Evolutionary conservation across 345 rosid species (phyloP).

Genomic region (Fremontodendron californicum): DNA sequence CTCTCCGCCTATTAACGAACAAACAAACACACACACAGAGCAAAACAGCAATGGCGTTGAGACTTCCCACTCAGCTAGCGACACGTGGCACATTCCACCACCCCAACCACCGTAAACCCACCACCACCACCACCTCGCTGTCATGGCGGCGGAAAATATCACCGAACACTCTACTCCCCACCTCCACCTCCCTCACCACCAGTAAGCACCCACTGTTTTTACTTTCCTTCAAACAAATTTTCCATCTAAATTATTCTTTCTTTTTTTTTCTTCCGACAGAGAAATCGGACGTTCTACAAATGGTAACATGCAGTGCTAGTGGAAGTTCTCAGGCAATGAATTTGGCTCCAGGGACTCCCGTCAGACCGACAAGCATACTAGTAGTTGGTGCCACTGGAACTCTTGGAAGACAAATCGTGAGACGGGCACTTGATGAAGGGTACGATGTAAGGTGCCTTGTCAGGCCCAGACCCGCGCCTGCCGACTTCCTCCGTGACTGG

Average conservation of each 20-base stretch:
- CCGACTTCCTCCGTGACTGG: slow-evolving; percentile 96
- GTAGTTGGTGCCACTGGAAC: slow-evolving; percentile 94
- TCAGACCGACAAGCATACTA: slow-evolving; percentile 70
- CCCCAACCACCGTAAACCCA: neutral
- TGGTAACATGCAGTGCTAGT: slow-evolving; percentile 33
- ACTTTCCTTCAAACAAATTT: neutral
- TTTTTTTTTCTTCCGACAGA: slow-evolving; percentile 9
- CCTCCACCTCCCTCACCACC: neutral
- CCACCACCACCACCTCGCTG: neutral
- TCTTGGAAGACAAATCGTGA: slow-evolving; percentile 82
- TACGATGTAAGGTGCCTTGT: slow-evolving; percentile 91
- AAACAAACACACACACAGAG: neutral
- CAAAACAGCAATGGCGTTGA: slow-evolving; percentile 10
- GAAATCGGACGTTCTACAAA: slow-evolving; percentile 16
- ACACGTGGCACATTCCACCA: slow-evolving; percentile 10
- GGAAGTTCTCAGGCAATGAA: slow-evolving; percentile 37
- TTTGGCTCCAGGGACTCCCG: slow-evolving; percentile 75
- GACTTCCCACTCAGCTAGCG: slow-evolving; percentile 20
- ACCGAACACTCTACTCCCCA: neutral
- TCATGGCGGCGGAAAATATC: slow-evolving; percentile 1
- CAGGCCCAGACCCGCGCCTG: slow-evolving; percentile 88
- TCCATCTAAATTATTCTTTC: neutral
- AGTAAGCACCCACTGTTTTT: slow-evolving; percentile 3
- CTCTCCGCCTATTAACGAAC: neutral
- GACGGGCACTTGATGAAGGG: slow-evolving; percentile 90